A percentile compares a stretch with the other conserved stretches of the same genome.
Evolutionary conservation across 2,329 filamentous ascomycete genomes (phyloP).

Genomic region (Piedraia hortae): DNA sequence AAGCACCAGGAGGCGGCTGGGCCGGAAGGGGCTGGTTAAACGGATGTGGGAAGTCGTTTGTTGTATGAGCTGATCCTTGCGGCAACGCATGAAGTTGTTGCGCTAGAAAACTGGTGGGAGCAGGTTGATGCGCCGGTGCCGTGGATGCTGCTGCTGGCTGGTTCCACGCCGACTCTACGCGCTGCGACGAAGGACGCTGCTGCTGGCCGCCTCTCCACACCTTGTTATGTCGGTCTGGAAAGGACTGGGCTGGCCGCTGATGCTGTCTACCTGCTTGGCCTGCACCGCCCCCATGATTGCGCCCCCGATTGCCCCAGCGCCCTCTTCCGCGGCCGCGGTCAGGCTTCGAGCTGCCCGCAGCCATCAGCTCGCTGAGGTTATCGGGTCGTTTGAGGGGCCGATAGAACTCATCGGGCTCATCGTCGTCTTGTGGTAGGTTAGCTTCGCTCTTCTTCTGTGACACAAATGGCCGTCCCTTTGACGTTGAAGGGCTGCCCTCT

Average conservation of each 20-base stretch:
- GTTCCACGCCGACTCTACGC: neutral
- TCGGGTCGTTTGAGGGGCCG: slow-evolving; percentile 20
- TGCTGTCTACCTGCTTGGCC: slow-evolving; percentile 2
- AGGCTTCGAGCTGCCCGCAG: slow-evolving; percentile 11
- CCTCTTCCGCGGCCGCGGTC: slow-evolving; percentile 10
- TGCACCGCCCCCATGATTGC: slow-evolving; percentile 4
- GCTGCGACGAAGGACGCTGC: slow-evolving; percentile 22
- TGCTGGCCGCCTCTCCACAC: slow-evolving; percentile 1
- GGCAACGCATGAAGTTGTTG: slow-evolving; percentile 22
- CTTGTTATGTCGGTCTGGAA: slow-evolving; percentile 7
- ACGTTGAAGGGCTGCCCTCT: slow-evolving; percentile 3
- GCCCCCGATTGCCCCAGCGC: slow-evolving; percentile 5
- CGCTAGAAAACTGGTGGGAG: slow-evolving; percentile 94
- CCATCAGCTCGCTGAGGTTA: slow-evolving; percentile 19
- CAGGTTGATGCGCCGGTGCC: slow-evolving; percentile 44
- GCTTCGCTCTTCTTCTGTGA: slow-evolving; percentile 5
- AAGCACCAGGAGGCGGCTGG: slow-evolving; percentile 7
- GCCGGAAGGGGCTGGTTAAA: slow-evolving; percentile 5
- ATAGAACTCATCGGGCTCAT: slow-evolving; percentile 19
- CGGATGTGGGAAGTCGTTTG: slow-evolving; percentile 5
- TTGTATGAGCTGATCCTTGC: slow-evolving; percentile 2
- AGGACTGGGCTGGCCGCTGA: slow-evolving; percentile 6
- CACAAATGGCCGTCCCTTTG: slow-evolving; percentile 3
- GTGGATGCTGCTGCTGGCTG: slow-evolving; percentile 2
- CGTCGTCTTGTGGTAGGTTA: slow-evolving; percentile 13